Base-by-base conservation (phyloP, 2,329 filamentous ascomycete genomes). In the Bipolaris zeicola region DNA sequence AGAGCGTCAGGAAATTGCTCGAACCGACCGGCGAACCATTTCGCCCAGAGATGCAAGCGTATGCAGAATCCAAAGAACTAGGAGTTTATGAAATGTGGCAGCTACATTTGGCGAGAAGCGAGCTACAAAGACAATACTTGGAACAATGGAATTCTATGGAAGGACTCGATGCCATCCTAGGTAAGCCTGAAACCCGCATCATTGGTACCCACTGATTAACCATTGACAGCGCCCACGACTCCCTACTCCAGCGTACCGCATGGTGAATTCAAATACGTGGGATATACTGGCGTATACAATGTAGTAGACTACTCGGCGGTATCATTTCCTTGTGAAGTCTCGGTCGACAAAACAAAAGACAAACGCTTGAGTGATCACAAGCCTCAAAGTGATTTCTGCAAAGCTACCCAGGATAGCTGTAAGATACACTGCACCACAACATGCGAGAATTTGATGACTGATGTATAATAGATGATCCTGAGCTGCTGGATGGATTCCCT, bases 21-120 rank as follows among this genome's bases (percentile, higher is more conserved):
- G 71, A 71, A 11, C 72, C 75, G 0, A 77, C 76, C 0, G 64
- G 66, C 6, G 80, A 82, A 61, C 80, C 80, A 1, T 78, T 77
- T 56, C 75, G 81, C 8, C 80, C 81, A 0, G 81, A 84, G 58
- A 82, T 84, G 80, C 56, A 72, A 18, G 50, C 57, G 1, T 83
- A 83, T 56, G 70, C 72, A 46, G 60, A 76, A 1, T 79, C 81
- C 0, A 66, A 62, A 6, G 81, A 83, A 42, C 55, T 80, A 1
- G 79, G 80, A 0, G 73, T 76, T 0, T 61, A 75, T 49, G 76
- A 78, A 7, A 75, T 83, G 68, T 84, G 81, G 81, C 76, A 82
- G 58, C 60, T 82, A 3, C 81, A 83, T 11, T 60, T 74, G 4
- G 75, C 79, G 57, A 74, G 81, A n/a, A 79, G 78, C 0, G 75